A percentile compares a stretch with the other conserved stretches of the same genome.
phyloP scores from a whole-genome alignment of 2,329 filamentous ascomycete genomes.

The Paraphaeosphaeria minitans region DNA sequence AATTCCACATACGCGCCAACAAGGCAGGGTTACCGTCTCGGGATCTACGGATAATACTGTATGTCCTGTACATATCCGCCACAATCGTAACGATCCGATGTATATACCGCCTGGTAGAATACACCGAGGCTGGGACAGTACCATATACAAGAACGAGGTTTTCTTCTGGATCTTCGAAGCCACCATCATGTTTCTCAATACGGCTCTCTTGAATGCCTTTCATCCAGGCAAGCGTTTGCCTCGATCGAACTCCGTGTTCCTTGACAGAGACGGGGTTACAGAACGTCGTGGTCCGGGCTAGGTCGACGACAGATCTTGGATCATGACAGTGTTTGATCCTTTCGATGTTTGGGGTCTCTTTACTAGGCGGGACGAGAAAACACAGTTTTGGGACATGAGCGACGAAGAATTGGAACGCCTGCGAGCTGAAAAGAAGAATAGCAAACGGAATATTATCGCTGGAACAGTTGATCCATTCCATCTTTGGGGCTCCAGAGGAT shows the following conservation, averaged over 20 bases:
- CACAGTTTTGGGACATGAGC: conserved; percentile 45
- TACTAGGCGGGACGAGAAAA: conserved; percentile 41
- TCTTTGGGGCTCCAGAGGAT: conserved; percentile 35
- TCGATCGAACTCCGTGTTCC: conserved; percentile 56
- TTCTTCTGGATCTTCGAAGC: conserved; percentile 63
- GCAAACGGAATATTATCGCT: conserved; percentile 26
- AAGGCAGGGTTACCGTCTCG: conserved; percentile 47
- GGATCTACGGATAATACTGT: conserved; percentile 52
- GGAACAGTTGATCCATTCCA: conserved; percentile 39
- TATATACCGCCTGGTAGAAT: conserved; percentile 60
- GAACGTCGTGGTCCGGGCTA: conserved; percentile 58
- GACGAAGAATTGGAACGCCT: conserved; percentile 36
- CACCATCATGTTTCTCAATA: conserved; percentile 58
- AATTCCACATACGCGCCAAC: conserved; percentile 54
- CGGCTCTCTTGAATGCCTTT: conserved; percentile 56
- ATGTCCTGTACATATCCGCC: conserved; percentile 56
- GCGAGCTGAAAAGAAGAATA: conserved; percentile 32
- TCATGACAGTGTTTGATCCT: conserved; percentile 48
- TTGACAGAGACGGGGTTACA: conserved; percentile 58
- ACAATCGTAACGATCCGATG: conserved; percentile 55
- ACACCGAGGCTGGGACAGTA: conserved; percentile 47
- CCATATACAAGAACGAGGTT: conserved; percentile 52
- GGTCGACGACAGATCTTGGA: conserved; percentile 53
- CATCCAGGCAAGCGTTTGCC: conserved; percentile 59
- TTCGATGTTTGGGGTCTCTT: conserved; percentile 43